Evolutionary conservation across 345 rosid genomes (phyloP).

Genomic region (Linum trigynum): DNA sequence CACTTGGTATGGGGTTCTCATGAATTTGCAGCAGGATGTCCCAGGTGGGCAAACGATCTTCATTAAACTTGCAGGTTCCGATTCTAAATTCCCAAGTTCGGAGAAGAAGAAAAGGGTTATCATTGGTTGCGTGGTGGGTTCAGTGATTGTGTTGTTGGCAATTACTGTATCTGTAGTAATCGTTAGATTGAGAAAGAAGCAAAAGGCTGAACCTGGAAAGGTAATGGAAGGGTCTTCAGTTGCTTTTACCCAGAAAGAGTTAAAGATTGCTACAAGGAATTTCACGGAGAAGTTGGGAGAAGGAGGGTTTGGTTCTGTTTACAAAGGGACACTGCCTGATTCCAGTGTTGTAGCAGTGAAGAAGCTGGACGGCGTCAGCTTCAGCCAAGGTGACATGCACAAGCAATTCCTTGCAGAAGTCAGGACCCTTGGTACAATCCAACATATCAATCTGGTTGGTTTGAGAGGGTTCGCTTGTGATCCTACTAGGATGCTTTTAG

Average conservation of each 20-base stretch:
- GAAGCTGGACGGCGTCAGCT: slow-evolving; percentile 53
- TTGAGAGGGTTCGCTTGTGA: slow-evolving; percentile 78
- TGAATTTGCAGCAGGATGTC: not conserved
- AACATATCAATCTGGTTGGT: slow-evolving; percentile 66
- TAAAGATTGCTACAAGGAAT: slow-evolving; percentile 58
- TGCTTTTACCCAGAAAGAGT: slow-evolving; percentile 57
- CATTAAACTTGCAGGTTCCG: slow-evolving; percentile 30
- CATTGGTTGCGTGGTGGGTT: slow-evolving; percentile 34
- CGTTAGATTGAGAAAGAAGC: slow-evolving; percentile 25
- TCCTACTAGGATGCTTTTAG: slow-evolving; percentile 36
- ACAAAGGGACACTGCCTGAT: slow-evolving; percentile 59
- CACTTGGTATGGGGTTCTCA: not conserved
- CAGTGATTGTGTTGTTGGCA: slow-evolving; percentile 15
- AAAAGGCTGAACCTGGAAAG: slow-evolving; percentile 14
- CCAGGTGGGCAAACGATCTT: not conserved
- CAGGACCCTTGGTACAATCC: slow-evolving; percentile 63
- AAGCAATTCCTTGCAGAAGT: slow-evolving; percentile 76
- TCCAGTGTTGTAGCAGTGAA: slow-evolving; percentile 63
- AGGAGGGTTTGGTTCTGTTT: slow-evolving; percentile 92
- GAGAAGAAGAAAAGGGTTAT: slow-evolving; percentile 25
- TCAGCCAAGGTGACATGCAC: slow-evolving; percentile 51
- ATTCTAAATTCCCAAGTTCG: slow-evolving; percentile 24
- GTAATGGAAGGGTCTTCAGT: slow-evolving; percentile 49
- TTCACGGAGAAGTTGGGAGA: slow-evolving; percentile 70
- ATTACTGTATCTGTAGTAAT: slow-evolving; percentile 24